A percentile compares a stretch with the other conserved stretches of the same genome.
These are phyloP conservation scores for Emericellopsis atlantica DNA, from an alignment of 2,329 filamentous ascomycete genomes.

Conservation along the genomic window DNA sequence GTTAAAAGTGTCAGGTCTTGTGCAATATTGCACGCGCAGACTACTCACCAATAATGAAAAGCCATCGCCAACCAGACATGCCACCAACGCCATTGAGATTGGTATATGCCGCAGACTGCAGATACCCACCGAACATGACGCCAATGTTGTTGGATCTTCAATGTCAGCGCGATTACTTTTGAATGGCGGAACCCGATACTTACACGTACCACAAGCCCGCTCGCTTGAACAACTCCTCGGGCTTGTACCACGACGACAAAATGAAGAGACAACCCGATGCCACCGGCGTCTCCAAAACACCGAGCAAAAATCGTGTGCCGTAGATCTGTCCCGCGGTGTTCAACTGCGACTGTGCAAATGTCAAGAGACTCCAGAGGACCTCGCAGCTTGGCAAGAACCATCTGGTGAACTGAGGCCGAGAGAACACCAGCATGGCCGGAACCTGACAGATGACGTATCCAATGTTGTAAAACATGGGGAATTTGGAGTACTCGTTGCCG, in stretches of 20 bases:
- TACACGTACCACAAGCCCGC: slow-evolving; percentile 26
- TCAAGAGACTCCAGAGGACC: slow-evolving; percentile 42
- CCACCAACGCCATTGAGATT: slow-evolving; percentile 29
- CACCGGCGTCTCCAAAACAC: slow-evolving; percentile 36
- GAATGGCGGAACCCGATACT: too few species aligned
- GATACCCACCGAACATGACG: slow-evolving; percentile 37
- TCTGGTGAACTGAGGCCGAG: slow-evolving; percentile 26
- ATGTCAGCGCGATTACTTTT: too few species aligned
- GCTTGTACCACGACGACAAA: slow-evolving; percentile 40
- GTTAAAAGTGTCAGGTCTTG: slow-evolving; percentile 17
- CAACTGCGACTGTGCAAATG: slow-evolving; percentile 39
- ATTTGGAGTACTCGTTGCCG: slow-evolving; percentile 40
- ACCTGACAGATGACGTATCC: slow-evolving; percentile 37
- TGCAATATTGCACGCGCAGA: slow-evolving; percentile 8
- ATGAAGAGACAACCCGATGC: slow-evolving; percentile 33
- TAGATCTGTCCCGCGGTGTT: slow-evolving; percentile 33
- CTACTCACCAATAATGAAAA: slow-evolving; percentile 2
- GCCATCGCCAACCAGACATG: slow-evolving; percentile 35
- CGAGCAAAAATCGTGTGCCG: slow-evolving; percentile 40
- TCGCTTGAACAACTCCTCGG: slow-evolving; percentile 31
- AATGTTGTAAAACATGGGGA: slow-evolving; percentile 31
- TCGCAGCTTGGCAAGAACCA: slow-evolving; percentile 38
- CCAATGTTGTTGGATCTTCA: slow-evolving; percentile 28
- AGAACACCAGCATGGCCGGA: slow-evolving; percentile 39
- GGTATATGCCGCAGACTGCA: slow-evolving; percentile 27